Evolutionary conservation across 1,139 yeast species (phyloP), one percentile per base, ranked within the genome.

Genomic region (Pichia sp.): DNA sequence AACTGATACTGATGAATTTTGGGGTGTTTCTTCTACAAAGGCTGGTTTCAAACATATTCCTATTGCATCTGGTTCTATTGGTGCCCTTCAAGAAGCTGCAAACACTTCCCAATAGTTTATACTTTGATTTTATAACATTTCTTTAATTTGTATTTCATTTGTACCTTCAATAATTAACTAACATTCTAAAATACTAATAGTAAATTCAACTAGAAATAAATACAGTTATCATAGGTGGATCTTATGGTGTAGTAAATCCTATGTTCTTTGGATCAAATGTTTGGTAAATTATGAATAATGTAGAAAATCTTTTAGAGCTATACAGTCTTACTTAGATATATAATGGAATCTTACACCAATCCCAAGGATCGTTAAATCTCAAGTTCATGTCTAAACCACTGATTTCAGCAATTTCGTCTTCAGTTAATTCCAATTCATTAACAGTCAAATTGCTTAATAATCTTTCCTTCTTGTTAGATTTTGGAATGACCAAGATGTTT

Each of bases 351-450:
- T 38, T 38, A 38, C 40, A 38, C 94, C 94, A 86, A 59, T 72
- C 79, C 78, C 83, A 82, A 53, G 96, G 95, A 65, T 89, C 88
- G 67, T 89, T 89, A 73, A 89, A 89, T 70, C 96, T 80, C 57
- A 88, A 73, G 59, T 76, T 75, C 54, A 72, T 74, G 67, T 90
- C 86, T 65, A 89, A 76, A 41, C 66, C 67, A 30, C 75, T 67
- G 54, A 85, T 81, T 18, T 67, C 65, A 10, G 69, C 68, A 38
- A 85, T 54, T 51, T 85, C 90, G 8, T 67, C 76, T n/a, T 75
- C 66, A 27, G 79, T 58, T 38, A 79, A 58, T 46, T 78, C 75
- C 56, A 82, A 82, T 58, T 75, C 78, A 57, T 77, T 77, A 56
- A 81, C 76, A 15, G 62, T 58, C 67, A 85, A 74, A 68, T 85